phyloP scores from a whole-genome alignment of 768 basidiomycete genomes.

The Rhizopogon vinicolor region DNA sequence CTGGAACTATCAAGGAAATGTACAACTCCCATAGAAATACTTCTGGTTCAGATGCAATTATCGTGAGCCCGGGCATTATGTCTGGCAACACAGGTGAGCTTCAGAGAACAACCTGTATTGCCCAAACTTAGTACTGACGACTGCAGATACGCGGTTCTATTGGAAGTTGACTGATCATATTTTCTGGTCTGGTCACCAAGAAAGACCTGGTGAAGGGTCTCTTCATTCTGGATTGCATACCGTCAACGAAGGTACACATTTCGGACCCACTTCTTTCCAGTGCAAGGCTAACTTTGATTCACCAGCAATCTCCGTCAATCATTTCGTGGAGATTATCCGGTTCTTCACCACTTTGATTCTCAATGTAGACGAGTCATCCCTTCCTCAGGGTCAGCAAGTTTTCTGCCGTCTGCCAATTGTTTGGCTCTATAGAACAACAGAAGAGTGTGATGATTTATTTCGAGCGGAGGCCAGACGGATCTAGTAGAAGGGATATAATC shows the following conservation, averaged over 20 bases:
- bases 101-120: not conserved
- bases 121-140: not conserved
- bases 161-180: slow-evolving; percentile 51
- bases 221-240: slow-evolving; percentile 53
- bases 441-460: no score
- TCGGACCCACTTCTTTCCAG: not conserved
- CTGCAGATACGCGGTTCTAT: slow-evolving; percentile 40
- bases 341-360: slow-evolving; percentile 65
- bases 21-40: slow-evolving; percentile 44
- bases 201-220: slow-evolving; percentile 21
- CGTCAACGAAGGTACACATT: slow-evolving; percentile 59
- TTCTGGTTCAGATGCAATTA: slow-evolving; percentile 30
- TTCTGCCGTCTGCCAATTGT: no score
- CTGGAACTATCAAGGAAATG: slow-evolving; percentile 61
- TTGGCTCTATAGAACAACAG: no score
- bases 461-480: no score
- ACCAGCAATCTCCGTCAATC: slow-evolving; percentile 43
- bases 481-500: no score
- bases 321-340: slow-evolving; percentile 58
- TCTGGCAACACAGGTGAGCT: slow-evolving; percentile 47
- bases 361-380: slow-evolving; percentile 56
- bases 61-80: slow-evolving; percentile 50
- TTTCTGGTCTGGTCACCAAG: slow-evolving; percentile 55
- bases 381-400: not conserved
- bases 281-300: not conserved